phyloP scores from a whole-genome alignment of 352 stramenopile genomes.

The Elongisporangium senticosum region DNA sequence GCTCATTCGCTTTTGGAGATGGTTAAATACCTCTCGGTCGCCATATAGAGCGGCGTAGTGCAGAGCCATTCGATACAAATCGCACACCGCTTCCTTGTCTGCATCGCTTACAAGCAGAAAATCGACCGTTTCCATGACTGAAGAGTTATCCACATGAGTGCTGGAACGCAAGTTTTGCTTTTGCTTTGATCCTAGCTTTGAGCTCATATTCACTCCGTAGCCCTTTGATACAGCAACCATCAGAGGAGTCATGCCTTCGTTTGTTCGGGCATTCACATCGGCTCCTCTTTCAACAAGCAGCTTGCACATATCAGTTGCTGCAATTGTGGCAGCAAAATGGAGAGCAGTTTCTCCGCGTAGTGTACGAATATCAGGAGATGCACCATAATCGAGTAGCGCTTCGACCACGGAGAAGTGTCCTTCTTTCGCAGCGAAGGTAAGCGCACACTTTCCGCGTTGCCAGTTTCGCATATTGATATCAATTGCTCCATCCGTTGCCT shows the following conservation, averaged over 20 bases:
- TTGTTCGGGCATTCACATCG: slow-evolving; percentile 63
- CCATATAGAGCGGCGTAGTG: slow-evolving; percentile 74
- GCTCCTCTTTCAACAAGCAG: slow-evolving; percentile 68
- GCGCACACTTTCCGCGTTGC: slow-evolving; percentile 70
- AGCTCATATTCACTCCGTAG: slow-evolving; percentile 21
- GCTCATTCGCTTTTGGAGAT: slow-evolving; percentile 45
- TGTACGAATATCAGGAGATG: slow-evolving; percentile 52
- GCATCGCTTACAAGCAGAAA: slow-evolving; percentile 64
- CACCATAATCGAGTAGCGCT: slow-evolving; percentile 78
- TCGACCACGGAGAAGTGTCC: slow-evolving; percentile 66
- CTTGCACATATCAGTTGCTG: slow-evolving; percentile 52
- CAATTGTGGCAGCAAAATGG: slow-evolving; percentile 73
- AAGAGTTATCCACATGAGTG: slow-evolving; percentile 41
- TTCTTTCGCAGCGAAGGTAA: slow-evolving; percentile 67
- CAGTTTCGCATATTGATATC: slow-evolving; percentile 73
- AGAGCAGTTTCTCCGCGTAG: slow-evolving; percentile 70
- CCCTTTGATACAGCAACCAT: slow-evolving; percentile 69
- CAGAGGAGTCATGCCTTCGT: slow-evolving; percentile 62
- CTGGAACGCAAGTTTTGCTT: slow-evolving; percentile 26
- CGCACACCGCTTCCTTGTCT: slow-evolving; percentile 54
- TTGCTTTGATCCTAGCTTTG: slow-evolving; percentile 4
- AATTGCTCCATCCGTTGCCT: slow-evolving; percentile 14
- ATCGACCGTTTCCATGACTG: slow-evolving; percentile 63
- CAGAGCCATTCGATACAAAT: slow-evolving; percentile 61
- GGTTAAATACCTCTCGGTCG: slow-evolving; percentile 48